A percentile compares a stretch with the other conserved stretches of the same genome.
Conservation (phyloP, 257 asterid species). For the Solanum bulbocastanum region DNA sequence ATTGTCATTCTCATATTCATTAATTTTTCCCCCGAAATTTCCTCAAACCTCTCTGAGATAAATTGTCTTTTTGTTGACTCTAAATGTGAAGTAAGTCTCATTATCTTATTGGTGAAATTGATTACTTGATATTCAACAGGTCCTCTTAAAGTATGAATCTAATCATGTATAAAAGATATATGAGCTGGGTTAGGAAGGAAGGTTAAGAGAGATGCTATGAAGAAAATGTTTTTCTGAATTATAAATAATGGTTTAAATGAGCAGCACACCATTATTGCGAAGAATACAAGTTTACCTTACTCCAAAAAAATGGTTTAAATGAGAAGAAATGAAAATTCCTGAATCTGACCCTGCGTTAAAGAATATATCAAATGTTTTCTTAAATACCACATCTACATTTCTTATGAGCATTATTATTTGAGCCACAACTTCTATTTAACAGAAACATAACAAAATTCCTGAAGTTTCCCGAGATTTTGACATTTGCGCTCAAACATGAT, state of each 20-base stretch:
- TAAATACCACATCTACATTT: neutral
- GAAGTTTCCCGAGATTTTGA: neutral
- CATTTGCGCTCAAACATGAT: neutral
- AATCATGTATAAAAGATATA: neutral
- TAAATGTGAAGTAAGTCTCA: neutral
- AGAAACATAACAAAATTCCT: neutral
- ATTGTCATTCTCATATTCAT: neutral
- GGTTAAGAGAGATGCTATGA: neutral
- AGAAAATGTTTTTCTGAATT: neutral
- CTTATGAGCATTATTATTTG: neutral
- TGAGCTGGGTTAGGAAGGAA: neutral
- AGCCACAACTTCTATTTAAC: neutral
- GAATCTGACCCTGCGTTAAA: neutral
- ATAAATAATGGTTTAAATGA: neutral
- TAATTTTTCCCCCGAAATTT: neutral
- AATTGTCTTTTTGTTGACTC: neutral
- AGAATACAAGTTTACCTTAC: neutral
- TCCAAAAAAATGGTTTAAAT: neutral
- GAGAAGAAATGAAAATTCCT: neutral
- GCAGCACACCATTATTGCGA: neutral
- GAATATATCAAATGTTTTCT: neutral
- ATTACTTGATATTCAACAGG: neutral
- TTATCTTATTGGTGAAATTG: neutral
- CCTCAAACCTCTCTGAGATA: neutral
- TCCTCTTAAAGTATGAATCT: neutral